phyloP scores from a whole-genome alignment of 306 rosid species.

The Prinsepia uniflora region DNA sequence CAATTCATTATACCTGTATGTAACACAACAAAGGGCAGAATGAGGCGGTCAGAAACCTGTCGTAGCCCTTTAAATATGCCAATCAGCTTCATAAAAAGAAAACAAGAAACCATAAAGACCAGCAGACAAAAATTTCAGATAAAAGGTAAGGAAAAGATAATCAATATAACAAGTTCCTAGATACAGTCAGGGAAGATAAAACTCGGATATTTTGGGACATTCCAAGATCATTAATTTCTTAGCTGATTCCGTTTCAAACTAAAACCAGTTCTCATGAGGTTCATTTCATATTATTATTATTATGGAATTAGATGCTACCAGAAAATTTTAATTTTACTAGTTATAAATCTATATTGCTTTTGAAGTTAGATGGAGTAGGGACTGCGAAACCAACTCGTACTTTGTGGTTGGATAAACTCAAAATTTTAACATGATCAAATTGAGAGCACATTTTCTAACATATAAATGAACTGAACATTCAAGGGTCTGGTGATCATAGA shows the following conservation, averaged over 20 bases:
- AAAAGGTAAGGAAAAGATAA: neutral
- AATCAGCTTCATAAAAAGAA: neutral
- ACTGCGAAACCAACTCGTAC: neutral
- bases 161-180: neutral
- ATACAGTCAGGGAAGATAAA: neutral
- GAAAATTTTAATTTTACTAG: neutral
- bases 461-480: neutral
- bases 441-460: neutral
- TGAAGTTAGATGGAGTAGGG: neutral
- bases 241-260: neutral
- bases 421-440: neutral
- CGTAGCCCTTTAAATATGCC: neutral
- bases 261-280: neutral
- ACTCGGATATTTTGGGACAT: neutral
- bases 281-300: neutral
- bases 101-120: neutral
- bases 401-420: neutral
- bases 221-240: neutral
- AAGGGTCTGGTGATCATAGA: neutral
- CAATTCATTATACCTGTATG: slow-evolving; percentile 67
- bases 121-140: neutral
- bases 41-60: slow-evolving; percentile 20
- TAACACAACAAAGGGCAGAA: slow-evolving; percentile 2
- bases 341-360: neutral
- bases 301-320: neutral